phyloP scores from a whole-genome alignment of 148 eudicot species.

The Polygonum maritimum region DNA sequence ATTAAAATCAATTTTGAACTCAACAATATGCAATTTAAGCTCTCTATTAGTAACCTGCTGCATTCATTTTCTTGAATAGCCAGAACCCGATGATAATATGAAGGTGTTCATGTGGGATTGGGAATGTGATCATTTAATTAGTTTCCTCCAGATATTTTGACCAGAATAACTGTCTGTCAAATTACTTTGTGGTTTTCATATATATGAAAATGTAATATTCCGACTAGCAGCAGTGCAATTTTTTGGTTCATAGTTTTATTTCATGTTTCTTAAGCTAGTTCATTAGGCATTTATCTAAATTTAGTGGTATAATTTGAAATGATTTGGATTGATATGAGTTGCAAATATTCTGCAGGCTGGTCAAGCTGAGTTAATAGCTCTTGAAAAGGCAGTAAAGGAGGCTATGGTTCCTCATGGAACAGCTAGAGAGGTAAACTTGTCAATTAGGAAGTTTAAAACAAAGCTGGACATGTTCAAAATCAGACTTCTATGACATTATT shows the following conservation, averaged over 20 bases:
- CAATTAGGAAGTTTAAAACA: not conserved
- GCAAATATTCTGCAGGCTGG: slow-evolving; percentile 49
- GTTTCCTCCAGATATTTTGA: not conserved
- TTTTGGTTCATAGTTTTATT: not conserved
- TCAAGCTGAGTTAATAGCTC: slow-evolving; percentile 77
- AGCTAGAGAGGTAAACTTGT: slow-evolving; percentile 72
- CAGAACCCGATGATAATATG: not conserved
- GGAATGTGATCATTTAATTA: not conserved
- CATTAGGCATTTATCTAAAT: not conserved
- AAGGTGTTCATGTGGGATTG: not conserved
- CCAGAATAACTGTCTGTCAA: not conserved
- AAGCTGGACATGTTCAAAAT: not conserved
- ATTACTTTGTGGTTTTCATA: not conserved
- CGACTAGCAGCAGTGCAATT: not conserved
- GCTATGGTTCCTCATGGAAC: slow-evolving; percentile 77
- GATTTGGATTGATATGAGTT: slow-evolving; percentile 1
- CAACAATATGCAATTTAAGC: not conserved
- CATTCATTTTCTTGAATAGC: not conserved
- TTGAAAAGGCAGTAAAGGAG: slow-evolving; percentile 71
- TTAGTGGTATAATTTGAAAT: not conserved
- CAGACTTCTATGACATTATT: not conserved
- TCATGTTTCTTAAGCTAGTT: not conserved
- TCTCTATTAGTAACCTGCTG: not conserved
- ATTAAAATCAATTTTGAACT: not conserved
- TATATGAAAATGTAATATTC: not conserved